Evolutionary conservation across 192 early-diverging fungal species (phyloP).

Genomic region (Umbelopsis sp.): DNA sequence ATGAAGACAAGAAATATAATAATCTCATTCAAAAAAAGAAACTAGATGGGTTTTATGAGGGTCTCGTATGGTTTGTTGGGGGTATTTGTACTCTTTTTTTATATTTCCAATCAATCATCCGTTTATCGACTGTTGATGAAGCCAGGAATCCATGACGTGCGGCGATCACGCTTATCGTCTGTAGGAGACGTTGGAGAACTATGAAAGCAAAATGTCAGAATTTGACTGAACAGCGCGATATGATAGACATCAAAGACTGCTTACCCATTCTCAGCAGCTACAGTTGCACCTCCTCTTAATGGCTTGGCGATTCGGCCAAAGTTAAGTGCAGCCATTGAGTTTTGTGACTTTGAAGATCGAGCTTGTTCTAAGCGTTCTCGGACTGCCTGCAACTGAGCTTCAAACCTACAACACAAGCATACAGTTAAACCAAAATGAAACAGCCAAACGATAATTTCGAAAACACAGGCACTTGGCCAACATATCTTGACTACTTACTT

Average conservation of each 20-base stretch:
- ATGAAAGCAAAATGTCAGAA: slow-evolving; percentile 8
- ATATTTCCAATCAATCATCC: not conserved
- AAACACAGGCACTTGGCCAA: not conserved
- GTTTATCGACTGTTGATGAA: slow-evolving; percentile 31
- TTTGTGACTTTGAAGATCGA: slow-evolving; percentile 43
- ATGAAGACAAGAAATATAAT: too few species aligned
- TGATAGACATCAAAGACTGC: slow-evolving; percentile 22
- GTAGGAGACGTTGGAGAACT: slow-evolving; percentile 32
- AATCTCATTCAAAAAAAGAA: too few species aligned
- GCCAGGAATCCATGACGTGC: slow-evolving; percentile 42
- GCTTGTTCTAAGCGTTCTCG: slow-evolving; percentile 79
- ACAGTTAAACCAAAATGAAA: slow-evolving; percentile 8
- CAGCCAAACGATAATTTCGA: too few species aligned
- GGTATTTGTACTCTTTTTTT: slow-evolving; percentile 3
- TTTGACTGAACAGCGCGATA: slow-evolving; percentile 9
- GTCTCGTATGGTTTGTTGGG: not conserved
- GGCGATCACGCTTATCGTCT: slow-evolving; percentile 33
- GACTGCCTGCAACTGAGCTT: slow-evolving; percentile 71
- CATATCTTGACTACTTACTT: slow-evolving; percentile 38
- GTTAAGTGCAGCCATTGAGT: slow-evolving; percentile 20
- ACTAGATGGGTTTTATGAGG: not conserved
- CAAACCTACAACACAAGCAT: slow-evolving; percentile 53
- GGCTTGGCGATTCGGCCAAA: slow-evolving; percentile 83
- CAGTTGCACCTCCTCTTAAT: slow-evolving; percentile 66
- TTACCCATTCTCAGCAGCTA: slow-evolving; percentile 30